phyloP scores from a whole-genome alignment of 2,329 filamentous ascomycete genomes.

The Stagonosporopsis cucurbitacearum region DNA sequence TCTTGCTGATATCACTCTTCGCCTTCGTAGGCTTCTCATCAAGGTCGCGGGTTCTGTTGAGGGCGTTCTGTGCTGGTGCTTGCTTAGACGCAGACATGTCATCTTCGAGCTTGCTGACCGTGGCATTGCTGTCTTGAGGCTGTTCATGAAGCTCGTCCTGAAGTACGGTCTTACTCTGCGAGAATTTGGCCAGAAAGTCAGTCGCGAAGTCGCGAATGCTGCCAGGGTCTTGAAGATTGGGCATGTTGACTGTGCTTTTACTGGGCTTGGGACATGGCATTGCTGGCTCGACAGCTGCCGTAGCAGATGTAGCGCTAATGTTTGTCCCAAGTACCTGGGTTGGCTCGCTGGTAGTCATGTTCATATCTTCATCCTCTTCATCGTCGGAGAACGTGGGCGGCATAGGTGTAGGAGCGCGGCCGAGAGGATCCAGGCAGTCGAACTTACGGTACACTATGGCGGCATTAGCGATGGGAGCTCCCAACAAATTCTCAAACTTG shows the following conservation, averaged over 20 bases:
- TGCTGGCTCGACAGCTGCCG: background rate
- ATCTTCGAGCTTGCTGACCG: conserved; percentile 19
- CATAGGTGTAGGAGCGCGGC: conserved; percentile 30
- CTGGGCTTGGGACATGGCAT: background rate
- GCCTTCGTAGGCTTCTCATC: background rate
- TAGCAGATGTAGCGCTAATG: too few relatives aligned
- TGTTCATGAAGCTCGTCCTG: conserved; percentile 10
- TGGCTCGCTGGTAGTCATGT: background rate
- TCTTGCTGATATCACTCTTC: background rate
- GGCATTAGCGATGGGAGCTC: background rate
- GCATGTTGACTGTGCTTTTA: background rate
- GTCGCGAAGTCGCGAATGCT: background rate
- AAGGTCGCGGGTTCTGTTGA: conserved; percentile 17
- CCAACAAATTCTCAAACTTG: conserved; percentile 1
- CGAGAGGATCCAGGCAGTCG: conserved; percentile 26
- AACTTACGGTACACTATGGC: conserved; percentile 23
- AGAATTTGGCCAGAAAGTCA: background rate
- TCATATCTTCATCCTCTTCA: background rate
- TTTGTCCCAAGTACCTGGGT: background rate
- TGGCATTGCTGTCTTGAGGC: conserved; percentile 2
- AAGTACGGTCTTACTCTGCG: background rate
- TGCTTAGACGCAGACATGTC: conserved; percentile 18
- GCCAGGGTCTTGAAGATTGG: background rate
- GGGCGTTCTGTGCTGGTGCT: conserved; percentile 4
- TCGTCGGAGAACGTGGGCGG: conserved; percentile 24